Evolutionary conservation across 306 rosid species (phyloP), one percentile per base, ranked within the genome.

Genomic region (Oxytropis ochrocephala): DNA sequence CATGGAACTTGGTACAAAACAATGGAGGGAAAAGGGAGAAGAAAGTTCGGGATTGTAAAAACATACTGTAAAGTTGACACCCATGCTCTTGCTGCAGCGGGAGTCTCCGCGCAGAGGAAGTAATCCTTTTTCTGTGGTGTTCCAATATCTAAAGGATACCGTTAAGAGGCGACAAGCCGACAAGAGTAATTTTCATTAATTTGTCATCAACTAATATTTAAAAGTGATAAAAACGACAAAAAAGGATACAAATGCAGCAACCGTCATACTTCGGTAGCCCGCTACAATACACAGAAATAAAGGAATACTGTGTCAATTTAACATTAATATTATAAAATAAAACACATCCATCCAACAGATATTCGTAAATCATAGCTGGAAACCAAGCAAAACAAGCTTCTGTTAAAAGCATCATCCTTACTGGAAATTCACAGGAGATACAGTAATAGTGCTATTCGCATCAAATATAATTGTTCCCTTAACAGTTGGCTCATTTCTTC

Each of bases 1-100:
- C 32, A 13, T 47, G 42, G 51, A 73, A 36, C 56, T 27, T 18
- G 64, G 46, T 54, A 7, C 30, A 50, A 48, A 68, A 57, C 33
- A 35, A 44, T 30, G 53, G 32, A 58, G 33, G 27, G 17, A 36
- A 74, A 11, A 11, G 4, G 42, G 38, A 57, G 64, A 41, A 13
- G 18, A 27, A 55, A 57, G 49, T 17, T 10, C 21, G 10, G 24
- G 36, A 29, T 16, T 4, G 16, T 16, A 16, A 49, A 78, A 76
- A 87, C 99, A 81, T 85, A 95, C 99, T 91, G 97, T 73, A 95
- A 83, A 9, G 99, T 91, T 73, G 89, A 79, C 36, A 91, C 99
- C 99, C 99, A 95, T 56, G 99, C 99, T 84, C 89, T 87, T 50
- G 99, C 97, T 46, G 99, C 97, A 76, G 83, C 96, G 66, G 97